Conservation (phyloP, 2,329 filamentous ascomycete genomes). For the Juglanconis oblonga region DNA sequence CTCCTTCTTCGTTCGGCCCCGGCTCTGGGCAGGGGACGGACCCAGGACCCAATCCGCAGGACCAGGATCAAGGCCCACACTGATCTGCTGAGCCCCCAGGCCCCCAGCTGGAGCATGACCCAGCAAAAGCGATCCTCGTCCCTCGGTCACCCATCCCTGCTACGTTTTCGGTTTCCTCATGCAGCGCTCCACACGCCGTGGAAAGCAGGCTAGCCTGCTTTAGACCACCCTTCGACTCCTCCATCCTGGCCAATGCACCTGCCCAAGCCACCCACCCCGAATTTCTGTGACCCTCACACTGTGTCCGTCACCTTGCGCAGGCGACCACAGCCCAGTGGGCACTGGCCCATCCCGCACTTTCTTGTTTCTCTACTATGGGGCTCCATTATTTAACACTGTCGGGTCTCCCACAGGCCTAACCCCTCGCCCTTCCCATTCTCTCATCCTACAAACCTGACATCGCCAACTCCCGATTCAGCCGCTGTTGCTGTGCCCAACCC, state of each 20-base stretch:
- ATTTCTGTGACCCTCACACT: neutral
- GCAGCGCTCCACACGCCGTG: neutral
- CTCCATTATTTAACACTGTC: conserved; percentile 20
- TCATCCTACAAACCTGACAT: conserved; percentile 20
- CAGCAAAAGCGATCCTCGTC: neutral
- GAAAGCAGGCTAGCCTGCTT: neutral
- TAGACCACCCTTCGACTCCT: neutral
- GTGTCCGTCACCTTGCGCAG: neutral
- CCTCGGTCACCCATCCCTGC: neutral
- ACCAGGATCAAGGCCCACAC: neutral
- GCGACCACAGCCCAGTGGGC: neutral
- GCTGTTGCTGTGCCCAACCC: conserved; percentile 37
- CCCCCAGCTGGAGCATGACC: too few species aligned
- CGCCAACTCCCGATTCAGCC: conserved; percentile 34
- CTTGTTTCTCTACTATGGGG: neutral
- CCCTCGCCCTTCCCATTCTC: conserved; percentile 14
- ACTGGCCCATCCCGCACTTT: conserved; percentile 4
- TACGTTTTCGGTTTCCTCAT: neutral
- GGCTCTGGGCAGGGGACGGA: too few species aligned
- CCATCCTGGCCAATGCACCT: neutral
- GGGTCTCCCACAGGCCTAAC: conserved; percentile 13
- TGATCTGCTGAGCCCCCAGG: neutral
- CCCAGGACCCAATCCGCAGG: too few species aligned
- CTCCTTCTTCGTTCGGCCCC: too few species aligned
- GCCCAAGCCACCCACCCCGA: neutral